Evolutionary conservation across 176 grass and related monocot species (phyloP).

Genomic region (Microstegium vimineum): DNA sequence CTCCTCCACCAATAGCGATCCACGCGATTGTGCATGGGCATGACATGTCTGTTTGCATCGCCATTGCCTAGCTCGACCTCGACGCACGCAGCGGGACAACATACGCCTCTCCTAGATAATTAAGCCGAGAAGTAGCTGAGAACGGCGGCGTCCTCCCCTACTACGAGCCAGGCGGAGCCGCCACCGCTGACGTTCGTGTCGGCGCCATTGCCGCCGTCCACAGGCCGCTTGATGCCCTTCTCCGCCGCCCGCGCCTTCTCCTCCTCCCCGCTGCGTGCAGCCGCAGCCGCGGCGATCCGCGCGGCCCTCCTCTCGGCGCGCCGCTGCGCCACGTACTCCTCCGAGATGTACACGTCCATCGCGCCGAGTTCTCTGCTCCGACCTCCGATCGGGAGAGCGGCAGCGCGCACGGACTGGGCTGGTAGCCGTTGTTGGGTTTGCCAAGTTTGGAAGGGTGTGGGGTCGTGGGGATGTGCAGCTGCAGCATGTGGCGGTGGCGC

Average conservation of each 20-base stretch:
- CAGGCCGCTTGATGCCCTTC: not conserved
- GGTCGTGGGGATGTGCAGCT: not conserved
- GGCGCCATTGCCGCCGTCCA: not conserved
- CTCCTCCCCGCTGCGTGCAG: not conserved
- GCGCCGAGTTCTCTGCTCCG: not conserved
- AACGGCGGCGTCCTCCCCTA: constrained; percentile 11
- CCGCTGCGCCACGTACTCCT: constrained; percentile 62
- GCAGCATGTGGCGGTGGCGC: not conserved
- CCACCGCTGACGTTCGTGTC: not conserved
- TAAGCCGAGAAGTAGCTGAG: constrained; percentile 43
- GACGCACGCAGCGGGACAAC: not conserved
- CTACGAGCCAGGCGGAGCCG: not conserved
- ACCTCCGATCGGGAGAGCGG: not conserved
- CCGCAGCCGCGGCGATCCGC: not conserved
- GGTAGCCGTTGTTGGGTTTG: not conserved
- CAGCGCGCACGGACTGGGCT: not conserved
- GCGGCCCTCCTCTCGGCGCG: constrained; percentile 49
- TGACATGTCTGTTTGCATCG: not conserved
- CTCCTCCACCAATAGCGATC: not conserved
- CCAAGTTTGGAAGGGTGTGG: not conserved
- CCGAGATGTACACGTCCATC: constrained; percentile 89
- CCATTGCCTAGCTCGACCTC: not conserved
- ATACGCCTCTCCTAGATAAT: not conserved
- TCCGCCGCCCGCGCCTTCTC: not conserved
- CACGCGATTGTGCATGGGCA: not conserved